phyloP scores from a whole-genome alignment of 257 asterid species.

The Lithospermum erythrorhizon region DNA sequence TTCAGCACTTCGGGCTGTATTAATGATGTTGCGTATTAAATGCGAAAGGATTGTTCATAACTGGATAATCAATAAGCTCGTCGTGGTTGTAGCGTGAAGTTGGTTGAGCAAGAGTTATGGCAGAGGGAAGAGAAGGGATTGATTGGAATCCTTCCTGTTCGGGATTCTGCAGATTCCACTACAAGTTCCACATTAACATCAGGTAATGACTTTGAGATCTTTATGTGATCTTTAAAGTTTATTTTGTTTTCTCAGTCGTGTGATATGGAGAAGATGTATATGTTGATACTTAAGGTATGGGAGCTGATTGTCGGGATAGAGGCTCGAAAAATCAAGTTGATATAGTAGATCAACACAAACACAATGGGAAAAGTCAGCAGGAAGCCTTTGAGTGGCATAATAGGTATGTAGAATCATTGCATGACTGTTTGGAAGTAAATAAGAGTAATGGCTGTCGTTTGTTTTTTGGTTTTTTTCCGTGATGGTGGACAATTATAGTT shows the following conservation, averaged over 20 bases:
- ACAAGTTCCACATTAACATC: constrained; percentile 35
- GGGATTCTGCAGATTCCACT: constrained; percentile 60
- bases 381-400: constrained; percentile 91
- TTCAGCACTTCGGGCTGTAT: neutral
- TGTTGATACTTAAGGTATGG: constrained; percentile 26
- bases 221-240: neutral
- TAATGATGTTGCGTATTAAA: constrained; percentile 2
- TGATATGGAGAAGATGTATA: constrained; percentile 4
- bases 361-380: constrained; percentile 61
- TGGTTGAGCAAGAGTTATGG: constrained; percentile 98
- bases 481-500: constrained; percentile 1
- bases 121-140: constrained; percentile 98
- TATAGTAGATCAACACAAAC: constrained; percentile 52
- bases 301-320: constrained; percentile 34
- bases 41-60: neutral
- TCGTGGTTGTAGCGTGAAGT: constrained; percentile 49
- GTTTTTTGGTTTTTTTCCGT: constrained; percentile 8
- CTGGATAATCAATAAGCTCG: neutral
- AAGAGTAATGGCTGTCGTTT: neutral
- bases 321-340: constrained; percentile 46
- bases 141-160: constrained; percentile 88
- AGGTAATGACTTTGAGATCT: constrained; percentile 32
- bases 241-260: neutral
- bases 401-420: constrained; percentile 32
- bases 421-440: neutral